A percentile compares a stretch with the other conserved stretches of the same genome.
Evolutionary conservation across 164 flowering plant genomes (phyloP).

Genomic region (Magnolia changhungtana): DNA sequence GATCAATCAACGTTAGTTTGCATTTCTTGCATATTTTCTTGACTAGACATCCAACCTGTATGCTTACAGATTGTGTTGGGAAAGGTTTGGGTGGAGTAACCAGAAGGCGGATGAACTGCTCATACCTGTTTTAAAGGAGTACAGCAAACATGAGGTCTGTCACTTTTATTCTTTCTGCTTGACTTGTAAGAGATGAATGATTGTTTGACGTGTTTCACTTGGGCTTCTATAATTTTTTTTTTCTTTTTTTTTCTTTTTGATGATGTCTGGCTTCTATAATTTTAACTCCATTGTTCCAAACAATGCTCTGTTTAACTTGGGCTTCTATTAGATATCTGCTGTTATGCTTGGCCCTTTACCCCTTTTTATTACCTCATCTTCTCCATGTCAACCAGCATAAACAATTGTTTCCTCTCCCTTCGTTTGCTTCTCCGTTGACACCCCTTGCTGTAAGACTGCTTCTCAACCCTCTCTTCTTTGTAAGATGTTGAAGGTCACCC

Average conservation of each 20-base stretch:
- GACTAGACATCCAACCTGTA: conserved; percentile 1
- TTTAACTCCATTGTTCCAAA: no score
- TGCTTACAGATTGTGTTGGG: conserved; percentile 73
- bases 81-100: conserved; percentile 76
- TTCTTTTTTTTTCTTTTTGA: no score
- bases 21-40: background rate
- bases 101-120: conserved; percentile 85
- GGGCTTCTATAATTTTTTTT: background rate
- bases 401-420: no score
- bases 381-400: no score
- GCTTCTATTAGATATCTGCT: background rate
- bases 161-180: conserved; percentile 15
- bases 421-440: no score
- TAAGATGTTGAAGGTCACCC: no score
- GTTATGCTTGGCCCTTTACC: background rate
- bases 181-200: background rate
- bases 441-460: no score
- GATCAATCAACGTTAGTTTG: background rate
- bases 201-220: background rate
- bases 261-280: background rate
- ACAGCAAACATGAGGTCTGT: conserved; percentile 75
- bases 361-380: no score
- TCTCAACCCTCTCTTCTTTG: no score
- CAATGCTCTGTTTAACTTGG: no score
- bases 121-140: conserved; percentile 83